Base-by-base conservation (phyloP, 2,329 filamentous ascomycete species). In the Dactylellina drechsleri region DNA sequence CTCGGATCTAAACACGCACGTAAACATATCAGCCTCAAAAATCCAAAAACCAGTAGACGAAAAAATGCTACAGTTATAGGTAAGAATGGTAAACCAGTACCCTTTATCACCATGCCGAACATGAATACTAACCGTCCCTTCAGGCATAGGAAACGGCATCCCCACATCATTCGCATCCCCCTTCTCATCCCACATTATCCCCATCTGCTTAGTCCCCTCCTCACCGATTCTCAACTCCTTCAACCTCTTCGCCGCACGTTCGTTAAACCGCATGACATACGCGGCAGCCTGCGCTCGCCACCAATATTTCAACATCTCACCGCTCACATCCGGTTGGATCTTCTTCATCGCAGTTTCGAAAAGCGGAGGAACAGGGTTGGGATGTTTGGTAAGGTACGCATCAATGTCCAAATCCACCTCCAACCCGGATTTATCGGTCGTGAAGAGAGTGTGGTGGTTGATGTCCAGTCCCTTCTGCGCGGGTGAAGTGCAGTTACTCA, bases 51-150 rank as follows among this genome's bases (percentile, higher is more conserved):
- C 4, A 23, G 23, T 23, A 23, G 23, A 23, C 23, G 23, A 23
- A 23, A 23, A 23, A 47, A n/a, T 5, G 16, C 4, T 47, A 4
- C 43, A 12, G 13, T n/a, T 47, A n/a, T 16, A 12, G 8, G 18
- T 20, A 23, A 52, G 18, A 5, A n/a, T n/a, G n/a, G n/a, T n/a
- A n/a, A 13, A 7, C 76, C n/a, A n/a, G 15, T 66, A 77, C 58
- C 43, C 66, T 56, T 78, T 78, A 36, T 77, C 77, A 1, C 76
- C 77, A 40, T 77, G 77, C 20, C 70, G 72, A 15, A 78, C 75
- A 45, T 79, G 78, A 61, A 79, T 78, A 40, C 73, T 77, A 15
- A 78, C 66, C 2, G 77, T 71, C n/a, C 78, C 78, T 20, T 75
- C 70, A 0, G 77, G 77, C 36, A 79, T 56, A 0, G 72, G 77